Base-by-base conservation (phyloP, 192 early-diverging fungal genomes). In the Coemansia sp. region DNA sequence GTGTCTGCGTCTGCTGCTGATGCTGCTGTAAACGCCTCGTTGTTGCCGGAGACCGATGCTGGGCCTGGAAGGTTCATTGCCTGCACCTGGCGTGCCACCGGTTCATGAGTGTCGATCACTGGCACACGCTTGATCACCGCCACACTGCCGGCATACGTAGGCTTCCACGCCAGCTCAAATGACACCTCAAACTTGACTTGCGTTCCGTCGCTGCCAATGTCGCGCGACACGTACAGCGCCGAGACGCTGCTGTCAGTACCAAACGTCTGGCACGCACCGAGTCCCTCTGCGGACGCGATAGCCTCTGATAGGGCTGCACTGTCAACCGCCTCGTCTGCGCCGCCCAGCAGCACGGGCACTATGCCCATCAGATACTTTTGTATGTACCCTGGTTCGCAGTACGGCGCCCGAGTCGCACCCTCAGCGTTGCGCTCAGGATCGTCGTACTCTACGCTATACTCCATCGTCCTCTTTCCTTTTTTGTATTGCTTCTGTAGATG, bases 1-100 rank as follows among this genome's bases (percentile, higher is more conserved):
- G 47, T 38, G n/a, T 71, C 83, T 10, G 83, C 59, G 4, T 73
- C 74, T 29, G 62, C 52, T 12, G 26, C 20, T 0, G 13, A 49
- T n/a, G 54, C 38, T 29, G 62, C 56, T 12, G 26, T 16, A 0
- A 16, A 49, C n/a, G 54, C 38, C 43, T 58, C 55, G 18, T 23
- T 68, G n/a, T 24, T 52, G 56, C 26, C 20, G 55, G 23, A 26
- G 7, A 27, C 63, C 19, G 26, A 75, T 20, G 82, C 84, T 1
- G 84, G 84, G 24, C 94, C 95, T 0, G 95, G 96, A 52, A 99
- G 73, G 66, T 92, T 93, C 77, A 96, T 93, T 43, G 95, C 83
- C 73, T 95, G 93, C 61, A 95, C 77, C 78, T 98, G 96, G 26
- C 73, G 66, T 35, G 91, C 85, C 52, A 98, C 53, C 14, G 92